phyloP scores from a whole-genome alignment of 768 basidiomycete genomes.

The Rhodotorula toruloides region DNA sequence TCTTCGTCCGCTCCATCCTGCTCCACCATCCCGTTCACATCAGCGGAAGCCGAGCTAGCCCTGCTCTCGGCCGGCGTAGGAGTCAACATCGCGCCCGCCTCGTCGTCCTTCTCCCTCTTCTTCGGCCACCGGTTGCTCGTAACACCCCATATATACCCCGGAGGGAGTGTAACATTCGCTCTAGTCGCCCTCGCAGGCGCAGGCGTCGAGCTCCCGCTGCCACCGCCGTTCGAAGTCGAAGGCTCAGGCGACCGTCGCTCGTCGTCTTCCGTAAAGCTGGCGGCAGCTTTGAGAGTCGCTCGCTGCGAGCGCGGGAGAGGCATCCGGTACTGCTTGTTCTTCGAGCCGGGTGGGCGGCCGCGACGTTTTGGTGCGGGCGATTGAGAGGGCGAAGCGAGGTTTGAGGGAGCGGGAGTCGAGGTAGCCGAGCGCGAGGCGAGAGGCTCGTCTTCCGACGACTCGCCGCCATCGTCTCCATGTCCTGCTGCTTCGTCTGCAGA shows the following conservation, averaged over 20 bases:
- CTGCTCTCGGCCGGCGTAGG: constrained; percentile 8
- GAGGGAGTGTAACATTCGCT: constrained; percentile 24
- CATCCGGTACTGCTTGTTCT: neutral
- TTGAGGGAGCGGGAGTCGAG: neutral
- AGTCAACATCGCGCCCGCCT: neutral
- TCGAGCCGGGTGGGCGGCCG: neutral
- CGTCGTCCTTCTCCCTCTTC: neutral
- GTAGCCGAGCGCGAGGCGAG: neutral
- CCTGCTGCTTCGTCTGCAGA: neutral
- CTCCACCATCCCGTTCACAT: neutral
- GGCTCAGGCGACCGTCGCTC: too few species aligned
- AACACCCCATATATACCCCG: constrained; percentile 25
- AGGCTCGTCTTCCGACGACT: neutral
- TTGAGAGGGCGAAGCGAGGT: too few species aligned
- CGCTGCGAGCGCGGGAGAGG: neutral
- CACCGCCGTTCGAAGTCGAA: neutral
- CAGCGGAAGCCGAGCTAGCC: neutral
- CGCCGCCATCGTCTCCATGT: neutral
- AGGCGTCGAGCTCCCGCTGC: neutral
- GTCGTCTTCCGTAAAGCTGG: neutral
- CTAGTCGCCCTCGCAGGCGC: constrained; percentile 10
- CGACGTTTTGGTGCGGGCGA: neutral
- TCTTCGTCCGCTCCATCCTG: neutral
- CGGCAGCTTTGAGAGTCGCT: neutral
- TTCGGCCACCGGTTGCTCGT: constrained; percentile 12